phyloP scores from a whole-genome alignment of 768 basidiomycete species.

The Mycena kentingensis region DNA sequence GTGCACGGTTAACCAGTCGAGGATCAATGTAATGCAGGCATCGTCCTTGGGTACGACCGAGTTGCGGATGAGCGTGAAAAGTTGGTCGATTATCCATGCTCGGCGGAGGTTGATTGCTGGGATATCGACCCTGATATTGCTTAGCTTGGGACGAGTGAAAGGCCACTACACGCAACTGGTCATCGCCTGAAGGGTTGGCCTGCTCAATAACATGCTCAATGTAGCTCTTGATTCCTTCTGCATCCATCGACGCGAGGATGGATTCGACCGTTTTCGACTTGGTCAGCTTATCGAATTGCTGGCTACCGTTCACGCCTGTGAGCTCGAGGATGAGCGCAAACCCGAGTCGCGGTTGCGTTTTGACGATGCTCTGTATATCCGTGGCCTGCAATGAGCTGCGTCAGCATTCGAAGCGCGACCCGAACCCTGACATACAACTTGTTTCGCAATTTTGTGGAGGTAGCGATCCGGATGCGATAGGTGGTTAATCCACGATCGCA shows the following conservation, averaged over 20 bases:
- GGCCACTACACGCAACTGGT: conserved; percentile 36
- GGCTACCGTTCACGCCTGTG: conserved; percentile 78
- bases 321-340: conserved; percentile 85
- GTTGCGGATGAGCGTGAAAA: conserved; percentile 76
- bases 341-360: conserved; percentile 75
- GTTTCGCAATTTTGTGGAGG: conserved; percentile 84
- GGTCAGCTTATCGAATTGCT: conserved; percentile 90
- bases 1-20: conserved; percentile 82
- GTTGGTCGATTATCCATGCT: conserved; percentile 86
- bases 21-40: conserved; percentile 68
- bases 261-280: conserved; percentile 91
- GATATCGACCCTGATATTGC: conserved; percentile 41
- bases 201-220: conserved; percentile 69
- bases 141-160: conserved; percentile 3
- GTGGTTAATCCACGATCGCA: conserved; percentile 97
- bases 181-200: conserved; percentile 48
- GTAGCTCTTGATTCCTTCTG: conserved; percentile 75
- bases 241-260: conserved; percentile 73
- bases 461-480: conserved; percentile 85
- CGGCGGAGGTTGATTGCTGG: conserved; percentile 58
- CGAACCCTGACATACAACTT: conserved; percentile 58
- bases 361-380: conserved; percentile 74
- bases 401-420: background rate
- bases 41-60: conserved; percentile 79
- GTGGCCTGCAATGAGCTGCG: conserved; percentile 50